Conservation (phyloP, 2,329 filamentous ascomycete genomes). For the Aspergillus jensenii region DNA sequence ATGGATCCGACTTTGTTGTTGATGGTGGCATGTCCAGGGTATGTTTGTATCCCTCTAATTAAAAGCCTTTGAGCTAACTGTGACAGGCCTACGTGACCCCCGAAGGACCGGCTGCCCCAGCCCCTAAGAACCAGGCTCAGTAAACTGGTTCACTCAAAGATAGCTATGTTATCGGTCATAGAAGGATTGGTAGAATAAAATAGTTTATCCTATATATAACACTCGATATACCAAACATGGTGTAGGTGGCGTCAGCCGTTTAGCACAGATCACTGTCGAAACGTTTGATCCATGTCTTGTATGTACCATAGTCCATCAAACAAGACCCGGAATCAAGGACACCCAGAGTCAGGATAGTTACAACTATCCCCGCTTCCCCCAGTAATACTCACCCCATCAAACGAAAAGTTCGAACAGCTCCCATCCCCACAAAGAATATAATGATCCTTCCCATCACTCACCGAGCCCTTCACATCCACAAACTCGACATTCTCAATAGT, state of each 20-base stretch:
- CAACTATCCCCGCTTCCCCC: constrained; percentile 33
- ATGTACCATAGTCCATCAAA: not conserved
- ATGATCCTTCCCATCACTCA: constrained; percentile 35
- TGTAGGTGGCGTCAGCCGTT: no score
- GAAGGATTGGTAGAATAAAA: no score
- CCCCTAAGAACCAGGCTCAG: constrained; percentile 52
- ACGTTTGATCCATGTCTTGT: no score
- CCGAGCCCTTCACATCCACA: constrained; percentile 37
- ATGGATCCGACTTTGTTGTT: constrained; percentile 88
- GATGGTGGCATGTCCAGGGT: constrained; percentile 90
- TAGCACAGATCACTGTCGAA: no score
- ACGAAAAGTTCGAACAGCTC: constrained; percentile 39
- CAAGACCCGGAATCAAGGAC: not conserved
- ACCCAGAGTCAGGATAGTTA: constrained; percentile 20
- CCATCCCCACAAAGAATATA: constrained; percentile 41
- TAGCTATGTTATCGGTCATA: no score
- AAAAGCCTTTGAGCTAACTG: constrained; percentile 5
- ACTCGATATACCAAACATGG: no score
- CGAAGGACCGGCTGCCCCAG: constrained; percentile 55
- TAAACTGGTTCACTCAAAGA: not conserved
- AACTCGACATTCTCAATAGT: constrained; percentile 36
- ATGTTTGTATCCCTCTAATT: constrained; percentile 26
- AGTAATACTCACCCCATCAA: constrained; percentile 37
- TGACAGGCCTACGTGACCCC: constrained; percentile 68
- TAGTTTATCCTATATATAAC: no score